These are phyloP conservation scores for Tuber brumale DNA, from an alignment of 495 filamentous ascomycete species.

Conservation along the genomic window DNA sequence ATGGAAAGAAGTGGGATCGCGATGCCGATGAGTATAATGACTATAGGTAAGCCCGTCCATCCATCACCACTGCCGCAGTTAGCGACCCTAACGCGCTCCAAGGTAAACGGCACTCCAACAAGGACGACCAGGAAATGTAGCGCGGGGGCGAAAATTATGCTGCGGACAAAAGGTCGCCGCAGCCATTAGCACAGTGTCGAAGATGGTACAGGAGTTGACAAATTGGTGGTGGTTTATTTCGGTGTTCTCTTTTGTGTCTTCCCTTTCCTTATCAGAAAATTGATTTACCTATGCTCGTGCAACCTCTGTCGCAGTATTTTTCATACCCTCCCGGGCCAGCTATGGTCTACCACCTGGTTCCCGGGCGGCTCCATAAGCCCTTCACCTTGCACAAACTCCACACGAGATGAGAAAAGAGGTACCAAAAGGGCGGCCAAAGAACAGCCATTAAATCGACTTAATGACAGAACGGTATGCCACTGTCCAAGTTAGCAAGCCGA, in stretches of 20 bases:
- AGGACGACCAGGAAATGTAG: neutral
- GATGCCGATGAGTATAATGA: neutral
- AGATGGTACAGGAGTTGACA: neutral
- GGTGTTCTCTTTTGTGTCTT: neutral
- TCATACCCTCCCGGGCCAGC: neutral
- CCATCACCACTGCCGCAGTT: neutral
- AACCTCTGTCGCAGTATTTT: neutral
- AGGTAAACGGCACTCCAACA: neutral
- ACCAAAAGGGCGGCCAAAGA: neutral
- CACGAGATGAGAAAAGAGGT: neutral
- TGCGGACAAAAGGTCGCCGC: neutral
- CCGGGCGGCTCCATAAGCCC: neutral
- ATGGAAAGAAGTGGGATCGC: neutral
- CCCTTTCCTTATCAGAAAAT: neutral
- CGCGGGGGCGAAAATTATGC: neutral
- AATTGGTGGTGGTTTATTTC: neutral
- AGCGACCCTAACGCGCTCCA: neutral
- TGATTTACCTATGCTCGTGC: neutral
- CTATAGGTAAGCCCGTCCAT: neutral
- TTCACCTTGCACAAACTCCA: neutral
- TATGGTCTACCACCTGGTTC: neutral
- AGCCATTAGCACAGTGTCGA: neutral
- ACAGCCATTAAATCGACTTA: neutral
- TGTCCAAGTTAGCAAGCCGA: neutral
- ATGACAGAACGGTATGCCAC: neutral